Conservation (phyloP, 148 eudicot genomes). For the Heliamphora exappendiculata region DNA sequence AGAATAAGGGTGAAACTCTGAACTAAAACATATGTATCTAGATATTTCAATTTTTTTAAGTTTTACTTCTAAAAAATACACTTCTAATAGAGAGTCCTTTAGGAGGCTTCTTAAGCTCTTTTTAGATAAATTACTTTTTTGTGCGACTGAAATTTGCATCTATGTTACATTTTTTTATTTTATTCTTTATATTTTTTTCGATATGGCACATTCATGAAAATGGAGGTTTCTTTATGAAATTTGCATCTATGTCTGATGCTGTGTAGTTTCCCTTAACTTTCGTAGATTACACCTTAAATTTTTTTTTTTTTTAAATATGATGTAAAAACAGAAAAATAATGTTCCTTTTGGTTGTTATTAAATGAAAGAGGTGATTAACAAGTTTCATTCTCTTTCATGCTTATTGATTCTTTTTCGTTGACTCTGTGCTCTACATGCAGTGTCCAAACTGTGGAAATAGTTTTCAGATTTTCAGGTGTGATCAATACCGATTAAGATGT, state of each 20-base stretch:
- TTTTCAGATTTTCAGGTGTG: slow-evolving; percentile 84
- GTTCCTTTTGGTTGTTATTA: neutral
- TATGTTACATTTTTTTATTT: neutral
- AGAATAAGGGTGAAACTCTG: neutral
- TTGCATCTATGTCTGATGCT: neutral
- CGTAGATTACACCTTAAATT: too few species aligned
- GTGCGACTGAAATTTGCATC: too few species aligned
- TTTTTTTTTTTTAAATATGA: too few species aligned
- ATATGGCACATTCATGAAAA: neutral
- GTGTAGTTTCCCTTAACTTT: neutral
- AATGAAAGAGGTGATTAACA: neutral
- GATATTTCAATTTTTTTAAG: neutral
- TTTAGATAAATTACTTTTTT: neutral
- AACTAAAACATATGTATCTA: neutral
- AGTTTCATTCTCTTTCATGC: neutral
- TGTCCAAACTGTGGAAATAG: slow-evolving; percentile 87
- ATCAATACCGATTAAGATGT: slow-evolving; percentile 10
- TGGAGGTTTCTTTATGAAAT: neutral
- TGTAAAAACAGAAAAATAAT: neutral
- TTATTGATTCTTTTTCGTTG: slow-evolving; percentile 1
- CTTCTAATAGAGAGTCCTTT: neutral
- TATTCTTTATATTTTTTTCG: neutral
- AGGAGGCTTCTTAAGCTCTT: neutral
- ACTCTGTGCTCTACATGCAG: slow-evolving; percentile 39
- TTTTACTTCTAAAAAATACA: neutral